Base-by-base conservation (phyloP, 2,329 filamentous ascomycete genomes). In the Calonectria montana region DNA sequence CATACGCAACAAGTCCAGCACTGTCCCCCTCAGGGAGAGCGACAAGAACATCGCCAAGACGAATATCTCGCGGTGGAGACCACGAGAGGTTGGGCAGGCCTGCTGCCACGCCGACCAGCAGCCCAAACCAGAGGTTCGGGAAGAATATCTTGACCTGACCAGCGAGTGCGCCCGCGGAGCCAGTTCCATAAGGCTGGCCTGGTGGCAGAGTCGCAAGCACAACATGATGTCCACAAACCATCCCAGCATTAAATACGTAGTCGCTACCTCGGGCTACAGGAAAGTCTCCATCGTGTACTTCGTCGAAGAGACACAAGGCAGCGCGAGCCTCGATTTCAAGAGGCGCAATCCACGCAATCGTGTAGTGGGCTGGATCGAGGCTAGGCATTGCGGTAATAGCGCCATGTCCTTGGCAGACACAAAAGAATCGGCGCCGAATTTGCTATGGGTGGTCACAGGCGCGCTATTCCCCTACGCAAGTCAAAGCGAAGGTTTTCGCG, bases 31-130 rank as follows among this genome's bases (percentile, higher is more conserved):
- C 67, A 0, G 78, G 71, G 1, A 82, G 65, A 18, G 76, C 81
- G 1, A 85, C 81, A 2, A 85, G 77, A 4, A 85, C 74, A 69
- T 84, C 82, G 6, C 83, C 83, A 2, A 85, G 76, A 8, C 83
- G 80, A 29, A 84, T 84, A 74, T 84, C 83, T n/a, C 78, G 77
- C 1, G 66, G 67, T 23, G 8, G 16, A 7, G 25, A 50, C 16
- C 23, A 6, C 21, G 59, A 63, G 18, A 82, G 72, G 37, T 80
- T 76, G 0, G 83, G 83, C 4, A 85, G 76, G 1, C 82, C 83
- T 1, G 82, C 81, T 10, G 81, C 83, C 15, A 85, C 79, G 41
- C 82, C 84, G 10, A 85, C 82, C 5, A 85, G 73, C 4, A 85
- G 76, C 2, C 82, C 81, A 48, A 85, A 84, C 79, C 81, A 82